Conservation (phyloP, 2,329 filamentous ascomycete genomes). For the Plenodomus tracheiphilus region DNA sequence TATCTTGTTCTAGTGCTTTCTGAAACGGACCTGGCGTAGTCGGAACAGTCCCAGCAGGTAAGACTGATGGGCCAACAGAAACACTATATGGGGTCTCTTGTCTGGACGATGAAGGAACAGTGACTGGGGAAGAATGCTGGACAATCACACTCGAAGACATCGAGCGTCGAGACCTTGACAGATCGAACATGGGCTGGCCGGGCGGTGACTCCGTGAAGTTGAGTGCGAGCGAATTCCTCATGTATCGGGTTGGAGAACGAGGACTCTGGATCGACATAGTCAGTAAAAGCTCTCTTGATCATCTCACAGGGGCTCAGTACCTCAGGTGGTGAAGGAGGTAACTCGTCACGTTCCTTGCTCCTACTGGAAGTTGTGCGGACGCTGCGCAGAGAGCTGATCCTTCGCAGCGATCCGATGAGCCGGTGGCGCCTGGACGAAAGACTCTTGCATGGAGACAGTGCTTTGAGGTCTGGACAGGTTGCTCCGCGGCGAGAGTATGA, state of each 20-base stretch:
- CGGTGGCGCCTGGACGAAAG: constrained; percentile 28
- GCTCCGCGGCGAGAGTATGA: not conserved
- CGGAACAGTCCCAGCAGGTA: constrained; percentile 31
- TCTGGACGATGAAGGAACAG: constrained; percentile 22
- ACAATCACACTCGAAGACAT: constrained; percentile 20
- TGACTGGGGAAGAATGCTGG: constrained; percentile 34
- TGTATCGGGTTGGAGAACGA: constrained; percentile 13
- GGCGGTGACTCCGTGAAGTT: constrained; percentile 31
- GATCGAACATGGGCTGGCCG: constrained; percentile 30
- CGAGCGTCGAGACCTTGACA: constrained; percentile 10
- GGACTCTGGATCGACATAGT: constrained; percentile 8
- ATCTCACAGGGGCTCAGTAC: not conserved
- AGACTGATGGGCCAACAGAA: constrained; percentile 1
- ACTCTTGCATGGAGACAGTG: constrained; percentile 21
- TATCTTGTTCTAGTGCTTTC: constrained; percentile 20
- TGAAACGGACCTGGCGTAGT: constrained; percentile 34
- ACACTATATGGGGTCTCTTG: constrained; percentile 2
- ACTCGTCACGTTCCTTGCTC: constrained; percentile 12
- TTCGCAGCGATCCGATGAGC: constrained; percentile 27
- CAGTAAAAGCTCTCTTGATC: not conserved
- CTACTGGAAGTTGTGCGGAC: constrained; percentile 23
- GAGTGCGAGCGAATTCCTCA: constrained; percentile 27
- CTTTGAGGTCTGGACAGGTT: constrained; percentile 6
- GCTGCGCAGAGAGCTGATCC: constrained; percentile 30
- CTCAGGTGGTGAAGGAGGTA: not conserved